Percentiles rank a stretch among this genome's conserved stretches.
These are phyloP conservation scores for Tricholoma flavovirens DNA, from an alignment of 768 basidiomycete genomes.

Conservation along the genomic window DNA sequence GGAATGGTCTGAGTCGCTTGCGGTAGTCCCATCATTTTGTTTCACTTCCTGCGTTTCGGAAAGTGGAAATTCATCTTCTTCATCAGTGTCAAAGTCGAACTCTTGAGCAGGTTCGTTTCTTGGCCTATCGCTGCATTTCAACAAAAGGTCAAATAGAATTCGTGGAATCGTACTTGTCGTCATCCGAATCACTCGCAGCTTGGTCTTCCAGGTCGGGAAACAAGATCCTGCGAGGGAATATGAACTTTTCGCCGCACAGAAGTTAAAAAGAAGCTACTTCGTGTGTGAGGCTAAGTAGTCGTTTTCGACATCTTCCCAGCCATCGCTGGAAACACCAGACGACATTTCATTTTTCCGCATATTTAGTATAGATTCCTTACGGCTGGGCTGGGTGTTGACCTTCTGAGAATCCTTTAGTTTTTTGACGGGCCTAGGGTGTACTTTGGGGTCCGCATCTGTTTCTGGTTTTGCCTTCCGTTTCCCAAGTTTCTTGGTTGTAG, in stretches of 20 bases:
- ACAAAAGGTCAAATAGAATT: not conserved
- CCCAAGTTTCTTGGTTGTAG: constrained; percentile 53
- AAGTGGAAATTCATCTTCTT: constrained; percentile 42
- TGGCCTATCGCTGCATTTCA: constrained; percentile 39
- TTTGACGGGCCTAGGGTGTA: constrained; percentile 35
- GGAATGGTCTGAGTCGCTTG: constrained; percentile 42
- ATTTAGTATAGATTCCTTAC: constrained; percentile 27
- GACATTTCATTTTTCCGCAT: constrained; percentile 15
- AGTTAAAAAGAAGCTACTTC: constrained; percentile 27
- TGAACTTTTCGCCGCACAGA: constrained; percentile 1
- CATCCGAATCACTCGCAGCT: constrained; percentile 44
- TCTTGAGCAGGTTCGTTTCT: constrained; percentile 49
- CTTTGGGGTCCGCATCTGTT: constrained; percentile 26
- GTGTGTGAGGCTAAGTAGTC: constrained; percentile 37
- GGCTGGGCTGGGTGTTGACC: constrained; percentile 14
- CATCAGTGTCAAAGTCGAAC: constrained; percentile 60
- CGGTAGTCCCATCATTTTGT: not conserved
- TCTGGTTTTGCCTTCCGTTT: constrained; percentile 64
- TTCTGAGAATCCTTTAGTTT: constrained; percentile 37
- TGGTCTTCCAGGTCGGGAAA: constrained; percentile 45
- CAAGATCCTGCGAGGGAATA: constrained; percentile 29
- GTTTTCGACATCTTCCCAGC: constrained; percentile 62
- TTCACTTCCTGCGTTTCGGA: constrained; percentile 31
- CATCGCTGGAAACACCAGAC: constrained; percentile 34
- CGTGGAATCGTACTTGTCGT: constrained; percentile 35